Conservation (phyloP, 1,139 yeast genomes). For the Nakaseomyces delphensis region DNA sequence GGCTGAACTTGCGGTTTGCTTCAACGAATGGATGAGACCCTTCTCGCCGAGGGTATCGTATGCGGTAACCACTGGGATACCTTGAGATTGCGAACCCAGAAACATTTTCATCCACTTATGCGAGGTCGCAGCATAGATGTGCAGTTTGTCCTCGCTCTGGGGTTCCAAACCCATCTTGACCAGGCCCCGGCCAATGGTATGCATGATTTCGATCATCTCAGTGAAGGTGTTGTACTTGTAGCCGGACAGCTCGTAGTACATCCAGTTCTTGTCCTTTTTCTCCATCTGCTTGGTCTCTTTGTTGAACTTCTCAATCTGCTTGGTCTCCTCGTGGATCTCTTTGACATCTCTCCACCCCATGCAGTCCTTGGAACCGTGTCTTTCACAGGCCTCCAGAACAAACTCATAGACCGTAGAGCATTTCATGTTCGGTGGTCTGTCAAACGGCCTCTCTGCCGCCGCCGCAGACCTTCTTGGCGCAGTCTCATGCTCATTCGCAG, state of each 20-base stretch:
- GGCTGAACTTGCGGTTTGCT: conserved; percentile 69
- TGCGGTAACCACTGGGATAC: conserved; percentile 87
- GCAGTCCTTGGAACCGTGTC: conserved; percentile 46
- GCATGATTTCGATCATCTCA: conserved; percentile 45
- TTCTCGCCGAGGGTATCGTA: conserved; percentile 92
- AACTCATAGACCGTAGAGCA: conserved; percentile 65
- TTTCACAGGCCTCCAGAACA: conserved; percentile 52
- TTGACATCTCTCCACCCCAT: conserved; percentile 76
- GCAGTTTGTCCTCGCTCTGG: conserved; percentile 52
- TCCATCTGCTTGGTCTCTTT: conserved; percentile 36
- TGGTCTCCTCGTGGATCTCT: conserved; percentile 68
- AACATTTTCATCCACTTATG: conserved; percentile 87
- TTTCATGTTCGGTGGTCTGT: conserved; percentile 49
- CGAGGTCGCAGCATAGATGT: conserved; percentile 79
- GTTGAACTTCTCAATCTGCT: conserved; percentile 75
- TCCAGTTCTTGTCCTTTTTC: conserved; percentile 77
- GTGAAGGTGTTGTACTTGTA: conserved; percentile 60
- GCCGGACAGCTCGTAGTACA: conserved; percentile 66
- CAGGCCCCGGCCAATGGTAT: conserved; percentile 66
- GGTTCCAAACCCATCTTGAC: conserved; percentile 65
- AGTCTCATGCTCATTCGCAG: conserved; percentile 77
- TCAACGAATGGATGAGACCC: conserved; percentile 80
- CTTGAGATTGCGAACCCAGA: conserved; percentile 66
- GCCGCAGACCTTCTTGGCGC: conserved; percentile 73
- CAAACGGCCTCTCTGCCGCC: conserved; percentile 43